Base-by-base conservation (phyloP, 2,329 filamentous ascomycete species). In the Fusarium nanum region DNA sequence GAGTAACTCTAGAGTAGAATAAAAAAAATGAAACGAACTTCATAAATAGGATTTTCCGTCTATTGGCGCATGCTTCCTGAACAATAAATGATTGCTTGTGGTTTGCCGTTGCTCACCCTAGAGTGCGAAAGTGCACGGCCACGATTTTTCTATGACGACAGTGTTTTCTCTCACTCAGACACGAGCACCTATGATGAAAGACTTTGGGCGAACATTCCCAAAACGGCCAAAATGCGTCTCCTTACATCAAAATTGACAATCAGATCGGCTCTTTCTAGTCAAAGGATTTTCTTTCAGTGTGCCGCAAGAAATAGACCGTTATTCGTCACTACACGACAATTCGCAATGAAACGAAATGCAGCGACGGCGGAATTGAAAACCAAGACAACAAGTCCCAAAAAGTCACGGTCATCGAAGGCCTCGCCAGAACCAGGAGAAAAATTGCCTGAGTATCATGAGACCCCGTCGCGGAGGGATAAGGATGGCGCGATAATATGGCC, bases 401-500 rank as follows among this genome's bases (percentile, higher is more conserved):
- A 60, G 37, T 4, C 56, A 34, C 52, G 45, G 2, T n/a, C 49
- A 3, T 20, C 27, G 13, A 57, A 27, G 9, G 5, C 48, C 8
- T 18, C 10, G 3, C 10, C 18, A n/a, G 34, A 37, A 11, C 1
- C 34, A 7, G 34, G 6, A 37, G 34, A 37, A 0, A 37, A 37
- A 37, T 12, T 60, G 5, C 56, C 69, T 2, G 67, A 66, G 9
- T 68, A 73, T 47, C 63, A 73, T 23, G 20, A 60, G 22, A 70
- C 63, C 1, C 50, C 58, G 1, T 70, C 63, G 3, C 32, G 32
- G 7, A 56, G 75, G 56, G 82, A 85, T 64, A 78, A 80, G 1
- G 70, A 79, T 20, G 88, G 87, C 3, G 79, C 81, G 12, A 78
- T 83, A 2, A 81, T 90, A 49, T 92, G 89, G 90, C 90, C 90